Evolutionary conservation across 1,139 yeast species (phyloP).

Genomic region (Diutina mesorugosa): DNA sequence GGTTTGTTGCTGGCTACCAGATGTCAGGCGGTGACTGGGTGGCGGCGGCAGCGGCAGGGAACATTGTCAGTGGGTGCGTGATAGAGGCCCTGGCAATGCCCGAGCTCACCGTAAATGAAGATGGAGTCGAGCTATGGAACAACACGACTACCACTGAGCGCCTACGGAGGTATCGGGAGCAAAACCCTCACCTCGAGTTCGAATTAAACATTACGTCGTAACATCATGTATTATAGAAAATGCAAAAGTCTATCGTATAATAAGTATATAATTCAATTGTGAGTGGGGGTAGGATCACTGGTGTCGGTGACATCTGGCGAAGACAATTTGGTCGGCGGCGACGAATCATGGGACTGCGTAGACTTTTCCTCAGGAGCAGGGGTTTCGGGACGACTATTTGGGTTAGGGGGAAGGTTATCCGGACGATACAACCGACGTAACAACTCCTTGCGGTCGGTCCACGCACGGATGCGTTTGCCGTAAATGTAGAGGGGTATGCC

Average conservation of each 20-base stretch:
- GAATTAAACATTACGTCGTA: neutral
- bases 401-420: neutral
- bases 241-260: neutral
- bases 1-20: slow-evolving; percentile 48
- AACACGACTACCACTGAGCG: neutral
- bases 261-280: neutral
- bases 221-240: neutral
- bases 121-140: neutral
- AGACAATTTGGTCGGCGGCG: neutral
- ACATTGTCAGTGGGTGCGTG: slow-evolving; percentile 65
- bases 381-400: neutral
- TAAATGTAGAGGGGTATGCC: slow-evolving; percentile 44
- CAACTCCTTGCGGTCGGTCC: slow-evolving; percentile 34
- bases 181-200: neutral
- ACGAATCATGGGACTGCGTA: neutral
- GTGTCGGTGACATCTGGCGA: neutral
- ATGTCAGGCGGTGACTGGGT: slow-evolving; percentile 36
- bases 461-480: slow-evolving; percentile 38
- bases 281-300: neutral
- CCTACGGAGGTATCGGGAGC: neutral
- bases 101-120: neutral
- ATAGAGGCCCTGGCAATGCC: slow-evolving; percentile 41
- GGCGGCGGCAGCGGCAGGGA: slow-evolving; percentile 55
- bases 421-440: slow-evolving; percentile 17
- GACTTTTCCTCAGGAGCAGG: neutral